Evolutionary conservation across 1,284 basidiomycete genomes (phyloP).

Genomic region (Rhodotorula sp.): DNA sequence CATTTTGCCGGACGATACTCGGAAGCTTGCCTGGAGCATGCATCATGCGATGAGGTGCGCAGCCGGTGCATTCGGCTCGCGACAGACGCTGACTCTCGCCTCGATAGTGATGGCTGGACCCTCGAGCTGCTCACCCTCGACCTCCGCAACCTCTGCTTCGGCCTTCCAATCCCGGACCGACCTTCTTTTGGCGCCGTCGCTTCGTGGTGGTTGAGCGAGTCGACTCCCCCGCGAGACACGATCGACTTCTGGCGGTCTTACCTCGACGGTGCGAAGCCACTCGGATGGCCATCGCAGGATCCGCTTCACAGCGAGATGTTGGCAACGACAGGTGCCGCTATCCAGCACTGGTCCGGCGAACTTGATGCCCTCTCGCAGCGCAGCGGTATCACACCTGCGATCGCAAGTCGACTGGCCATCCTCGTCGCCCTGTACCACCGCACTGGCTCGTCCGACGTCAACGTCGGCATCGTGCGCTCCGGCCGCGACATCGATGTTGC

Average conservation of each 20-base stretch:
- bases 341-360: slow-evolving; percentile 33
- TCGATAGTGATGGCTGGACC: slow-evolving; percentile 42
- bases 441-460: slow-evolving; percentile 25
- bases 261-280: slow-evolving; percentile 24
- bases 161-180: slow-evolving; percentile 10
- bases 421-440: slow-evolving; percentile 35
- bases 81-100: too few relatives aligned
- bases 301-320: slow-evolving; percentile 25
- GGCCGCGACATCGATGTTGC: slow-evolving; percentile 42
- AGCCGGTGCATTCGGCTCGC: accelerated
- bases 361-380: slow-evolving; percentile 24
- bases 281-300: slow-evolving; percentile 30
- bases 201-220: slow-evolving; percentile 31
- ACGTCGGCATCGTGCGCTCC: slow-evolving; percentile 41
- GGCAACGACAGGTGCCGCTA: slow-evolving; percentile 26
- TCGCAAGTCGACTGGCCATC: slow-evolving; percentile 39
- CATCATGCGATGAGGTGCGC: slow-evolving; percentile 43
- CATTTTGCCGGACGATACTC: neutral
- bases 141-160: slow-evolving; percentile 37
- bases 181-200: slow-evolving; percentile 36
- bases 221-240: slow-evolving; percentile 2
- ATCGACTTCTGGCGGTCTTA: slow-evolving; percentile 37
- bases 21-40: slow-evolving; percentile 41
- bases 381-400: slow-evolving; percentile 42
- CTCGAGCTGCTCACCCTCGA: slow-evolving; percentile 43